Conservation (phyloP, 2,329 filamentous ascomycete species). For the Botryotinia convoluta region DNA sequence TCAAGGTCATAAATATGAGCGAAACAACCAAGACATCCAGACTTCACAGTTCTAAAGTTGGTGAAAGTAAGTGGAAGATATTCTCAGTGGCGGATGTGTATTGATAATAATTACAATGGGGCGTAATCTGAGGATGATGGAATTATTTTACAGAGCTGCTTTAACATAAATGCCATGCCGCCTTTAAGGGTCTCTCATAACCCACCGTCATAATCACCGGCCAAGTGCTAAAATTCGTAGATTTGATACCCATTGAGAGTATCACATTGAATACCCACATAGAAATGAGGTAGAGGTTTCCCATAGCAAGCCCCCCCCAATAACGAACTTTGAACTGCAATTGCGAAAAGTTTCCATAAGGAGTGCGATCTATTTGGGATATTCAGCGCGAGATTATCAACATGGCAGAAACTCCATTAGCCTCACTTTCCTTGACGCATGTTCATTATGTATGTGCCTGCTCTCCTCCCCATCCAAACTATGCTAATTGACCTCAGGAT, state of each 20-base stretch:
- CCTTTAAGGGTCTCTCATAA: background rate
- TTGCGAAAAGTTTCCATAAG: background rate
- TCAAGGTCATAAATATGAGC: constrained; percentile 19
- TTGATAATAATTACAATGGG: background rate
- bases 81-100: background rate
- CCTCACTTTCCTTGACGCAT: constrained; percentile 90
- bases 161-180: constrained; percentile 15
- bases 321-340: background rate
- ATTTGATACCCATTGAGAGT: background rate
- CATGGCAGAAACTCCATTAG: constrained; percentile 57
- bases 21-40: background rate
- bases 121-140: background rate
- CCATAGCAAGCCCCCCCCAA: too few relatives aligned
- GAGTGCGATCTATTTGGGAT: background rate
- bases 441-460: constrained; percentile 79
- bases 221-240: background rate
- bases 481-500: constrained; percentile 55
- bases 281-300: background rate
- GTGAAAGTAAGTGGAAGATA: background rate
- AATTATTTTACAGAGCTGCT: constrained; percentile 32
- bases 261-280: background rate
- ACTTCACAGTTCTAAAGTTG: background rate
- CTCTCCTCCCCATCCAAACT: constrained; percentile 13
- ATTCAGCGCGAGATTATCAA: background rate
- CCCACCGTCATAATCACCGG: background rate